Conservation (phyloP, 352 stramenopile species). For the Pythium sukuiense region DNA sequence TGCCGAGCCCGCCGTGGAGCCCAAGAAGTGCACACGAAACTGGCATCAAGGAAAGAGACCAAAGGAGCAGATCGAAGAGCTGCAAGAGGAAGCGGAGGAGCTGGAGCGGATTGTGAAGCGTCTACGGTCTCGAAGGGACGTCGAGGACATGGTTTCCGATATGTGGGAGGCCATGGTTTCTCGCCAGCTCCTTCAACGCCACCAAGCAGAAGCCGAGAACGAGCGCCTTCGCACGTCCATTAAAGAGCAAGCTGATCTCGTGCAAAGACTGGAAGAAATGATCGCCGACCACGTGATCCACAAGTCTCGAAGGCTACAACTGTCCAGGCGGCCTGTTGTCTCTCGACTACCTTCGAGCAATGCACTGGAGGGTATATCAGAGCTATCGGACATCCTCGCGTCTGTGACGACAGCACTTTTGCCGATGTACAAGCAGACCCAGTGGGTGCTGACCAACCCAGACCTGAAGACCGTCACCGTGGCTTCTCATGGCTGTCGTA, state of each 20-base stretch:
- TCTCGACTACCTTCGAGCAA: too few species aligned
- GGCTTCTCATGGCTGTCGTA: not conserved
- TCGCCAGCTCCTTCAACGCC: not conserved
- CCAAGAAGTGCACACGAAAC: too few species aligned
- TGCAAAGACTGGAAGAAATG: not conserved
- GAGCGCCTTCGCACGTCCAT: not conserved
- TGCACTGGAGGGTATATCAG: too few species aligned
- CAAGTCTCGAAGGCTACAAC: too few species aligned
- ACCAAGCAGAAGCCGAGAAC: not conserved
- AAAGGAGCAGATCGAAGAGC: not conserved
- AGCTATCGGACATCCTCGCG: not conserved
- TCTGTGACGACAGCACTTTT: not conserved
- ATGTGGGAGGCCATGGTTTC: not conserved
- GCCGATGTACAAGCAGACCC: not conserved
- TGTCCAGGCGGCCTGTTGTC: too few species aligned
- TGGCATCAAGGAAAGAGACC: too few species aligned
- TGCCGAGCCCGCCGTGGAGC: too few species aligned
- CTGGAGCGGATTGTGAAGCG: not conserved
- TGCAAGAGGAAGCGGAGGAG: not conserved
- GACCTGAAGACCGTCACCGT: not conserved
- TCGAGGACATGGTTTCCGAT: not conserved
- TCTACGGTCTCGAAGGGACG: not conserved
- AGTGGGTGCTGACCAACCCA: not conserved
- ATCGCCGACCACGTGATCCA: not conserved
- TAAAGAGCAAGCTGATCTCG: not conserved